Evolutionary conservation across 345 rosid species (phyloP).

Genomic region (Linum lewisii): DNA sequence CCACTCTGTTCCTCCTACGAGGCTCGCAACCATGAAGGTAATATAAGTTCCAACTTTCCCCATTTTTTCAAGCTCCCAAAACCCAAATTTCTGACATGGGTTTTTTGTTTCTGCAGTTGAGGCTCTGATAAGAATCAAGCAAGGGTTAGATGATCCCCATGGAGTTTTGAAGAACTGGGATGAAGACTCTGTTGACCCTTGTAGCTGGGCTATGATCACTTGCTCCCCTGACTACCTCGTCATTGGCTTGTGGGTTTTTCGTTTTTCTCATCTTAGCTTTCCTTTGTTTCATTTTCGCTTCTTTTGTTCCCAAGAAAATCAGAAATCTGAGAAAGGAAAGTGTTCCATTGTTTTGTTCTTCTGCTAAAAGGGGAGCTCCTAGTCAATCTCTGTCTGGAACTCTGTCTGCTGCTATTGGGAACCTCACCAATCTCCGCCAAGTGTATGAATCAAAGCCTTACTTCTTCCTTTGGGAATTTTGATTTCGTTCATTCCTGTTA

Average conservation of each 20-base stretch:
- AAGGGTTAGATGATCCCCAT: conserved; percentile 56
- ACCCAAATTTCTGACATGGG: not conserved
- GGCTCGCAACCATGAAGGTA: conserved; percentile 89
- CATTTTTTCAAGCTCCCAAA: not conserved
- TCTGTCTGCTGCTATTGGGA: conserved; percentile 56
- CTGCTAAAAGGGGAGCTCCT: conserved; percentile 62
- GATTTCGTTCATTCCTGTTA: not conserved
- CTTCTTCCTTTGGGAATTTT: not conserved
- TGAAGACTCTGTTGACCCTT: conserved; percentile 88
- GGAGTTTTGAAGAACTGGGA: conserved; percentile 94
- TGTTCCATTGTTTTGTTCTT: conserved; percentile 2
- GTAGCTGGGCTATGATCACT: conserved; percentile 94
- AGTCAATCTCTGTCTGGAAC: conserved; percentile 88
- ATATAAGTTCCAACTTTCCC: not conserved
- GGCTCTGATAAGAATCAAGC: conserved; percentile 56
- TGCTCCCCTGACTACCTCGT: conserved; percentile 80
- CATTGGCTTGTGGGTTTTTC: conserved; percentile 52
- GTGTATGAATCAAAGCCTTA: conserved; percentile 36
- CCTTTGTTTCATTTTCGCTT: not conserved
- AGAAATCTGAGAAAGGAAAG: not conserved
- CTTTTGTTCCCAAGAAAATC: not conserved
- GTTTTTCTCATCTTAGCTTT: not conserved
- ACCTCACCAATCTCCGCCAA: conserved; percentile 87
- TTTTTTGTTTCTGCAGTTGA: conserved; percentile 36
- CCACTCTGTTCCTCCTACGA: conserved; percentile 41